A percentile compares a stretch with the other conserved stretches of the same genome.
Conservation (phyloP, 129 eudicot species). For the Flaveria bidentis region DNA sequence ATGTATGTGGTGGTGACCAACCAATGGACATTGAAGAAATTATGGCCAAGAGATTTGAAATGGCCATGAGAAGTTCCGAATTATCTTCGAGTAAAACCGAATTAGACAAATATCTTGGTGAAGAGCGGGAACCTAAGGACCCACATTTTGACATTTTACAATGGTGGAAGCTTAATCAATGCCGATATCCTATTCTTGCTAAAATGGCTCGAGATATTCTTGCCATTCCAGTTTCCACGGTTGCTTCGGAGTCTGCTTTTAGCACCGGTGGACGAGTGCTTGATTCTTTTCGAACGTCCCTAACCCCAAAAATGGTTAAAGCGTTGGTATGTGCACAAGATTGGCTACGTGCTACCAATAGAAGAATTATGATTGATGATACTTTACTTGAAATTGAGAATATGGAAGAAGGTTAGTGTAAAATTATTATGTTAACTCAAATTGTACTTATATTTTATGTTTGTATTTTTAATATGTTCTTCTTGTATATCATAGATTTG, state of each 20-base stretch:
- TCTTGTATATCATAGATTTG: neutral
- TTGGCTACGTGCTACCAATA: neutral
- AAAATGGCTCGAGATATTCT: conserved; percentile 1
- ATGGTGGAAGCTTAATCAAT: neutral
- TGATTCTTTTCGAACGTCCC: neutral
- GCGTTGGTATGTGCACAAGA: neutral
- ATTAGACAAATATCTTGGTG: neutral
- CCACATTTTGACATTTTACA: neutral
- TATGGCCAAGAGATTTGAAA: neutral
- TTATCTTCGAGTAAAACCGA: neutral
- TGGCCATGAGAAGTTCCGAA: conserved; percentile 1
- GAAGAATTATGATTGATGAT: neutral
- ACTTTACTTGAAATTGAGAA: neutral
- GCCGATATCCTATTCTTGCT: neutral
- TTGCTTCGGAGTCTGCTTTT: neutral
- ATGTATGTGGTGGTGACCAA: neutral
- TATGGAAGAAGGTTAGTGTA: neutral
- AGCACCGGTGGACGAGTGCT: neutral
- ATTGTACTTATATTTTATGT: neutral
- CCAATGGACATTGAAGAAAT: conserved; percentile 1
- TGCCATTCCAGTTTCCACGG: neutral
- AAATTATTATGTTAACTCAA: too few species aligned
- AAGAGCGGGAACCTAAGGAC: neutral
- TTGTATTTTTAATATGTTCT: neutral
- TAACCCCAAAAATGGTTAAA: neutral